These are phyloP conservation scores for Lathyrus oleraceus DNA, from an alignment of 306 rosid species.

Conservation along the genomic window DNA sequence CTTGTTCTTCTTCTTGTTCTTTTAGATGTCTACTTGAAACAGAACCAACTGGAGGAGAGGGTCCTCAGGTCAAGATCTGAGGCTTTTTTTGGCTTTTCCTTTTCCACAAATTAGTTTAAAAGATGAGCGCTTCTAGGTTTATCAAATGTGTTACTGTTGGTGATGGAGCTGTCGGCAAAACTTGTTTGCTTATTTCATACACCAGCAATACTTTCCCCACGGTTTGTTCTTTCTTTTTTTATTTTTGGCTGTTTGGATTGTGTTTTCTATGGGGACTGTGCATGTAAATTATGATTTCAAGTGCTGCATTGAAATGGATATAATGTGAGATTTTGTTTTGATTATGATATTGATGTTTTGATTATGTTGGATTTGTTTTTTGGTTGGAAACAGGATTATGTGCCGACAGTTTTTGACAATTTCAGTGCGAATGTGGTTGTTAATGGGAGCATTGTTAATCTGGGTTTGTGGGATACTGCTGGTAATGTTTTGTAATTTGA, in stretches of 20 bases:
- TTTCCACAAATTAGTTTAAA: neutral
- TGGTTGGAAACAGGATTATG: too few species aligned
- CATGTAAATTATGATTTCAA: neutral
- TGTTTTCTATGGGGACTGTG: neutral
- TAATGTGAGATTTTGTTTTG: neutral
- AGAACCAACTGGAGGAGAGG: slow-evolving; percentile 38
- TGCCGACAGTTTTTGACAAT: too few species aligned
- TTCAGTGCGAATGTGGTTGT: too few species aligned
- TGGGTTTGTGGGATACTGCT: too few species aligned
- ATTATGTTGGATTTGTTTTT: neutral
- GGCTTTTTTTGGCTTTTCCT: slow-evolving; percentile 44
- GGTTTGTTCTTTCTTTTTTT: slow-evolving; percentile 40
- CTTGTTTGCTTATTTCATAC: too few species aligned
- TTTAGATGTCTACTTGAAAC: slow-evolving; percentile 66
- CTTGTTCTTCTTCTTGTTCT: too few species aligned
- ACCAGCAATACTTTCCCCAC: too few species aligned
- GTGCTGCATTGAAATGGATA: neutral
- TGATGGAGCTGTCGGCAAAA: too few species aligned
- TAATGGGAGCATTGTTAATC: too few species aligned
- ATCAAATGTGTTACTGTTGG: too few species aligned
- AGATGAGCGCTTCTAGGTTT: too few species aligned
- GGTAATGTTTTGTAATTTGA: too few species aligned
- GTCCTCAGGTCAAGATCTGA: slow-evolving; percentile 99
- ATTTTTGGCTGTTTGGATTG: neutral
- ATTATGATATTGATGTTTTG: neutral